A percentile compares a stretch with the other conserved stretches of the same genome.
Evolutionary conservation across 129 eudicot genomes (phyloP).

Genomic region (Silybum marianum): DNA sequence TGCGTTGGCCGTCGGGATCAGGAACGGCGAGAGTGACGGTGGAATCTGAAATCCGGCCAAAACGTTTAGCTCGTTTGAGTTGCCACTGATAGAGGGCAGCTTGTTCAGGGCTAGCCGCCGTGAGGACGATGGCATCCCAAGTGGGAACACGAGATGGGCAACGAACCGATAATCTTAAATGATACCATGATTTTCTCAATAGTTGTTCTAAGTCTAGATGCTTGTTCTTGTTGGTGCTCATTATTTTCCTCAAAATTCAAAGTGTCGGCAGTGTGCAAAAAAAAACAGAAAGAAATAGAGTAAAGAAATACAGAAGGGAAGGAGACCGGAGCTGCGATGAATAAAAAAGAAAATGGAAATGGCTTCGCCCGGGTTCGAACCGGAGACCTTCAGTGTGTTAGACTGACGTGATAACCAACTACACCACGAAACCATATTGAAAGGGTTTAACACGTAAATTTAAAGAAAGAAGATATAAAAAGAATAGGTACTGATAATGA

Average conservation of each 20-base stretch:
- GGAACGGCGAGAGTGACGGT: conserved; percentile 92
- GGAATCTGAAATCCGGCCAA: conserved; percentile 71
- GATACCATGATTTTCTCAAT: conserved; percentile 86
- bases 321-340: neutral
- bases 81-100: conserved; percentile 88
- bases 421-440: conserved; percentile 51
- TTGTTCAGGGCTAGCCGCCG: conserved; percentile 97
- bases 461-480: too few relatives aligned
- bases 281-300: neutral
- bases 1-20: conserved; percentile 80
- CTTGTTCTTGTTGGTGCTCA: conserved; percentile 23
- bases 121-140: conserved; percentile 90
- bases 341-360: neutral
- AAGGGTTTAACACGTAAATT: too few relatives aligned
- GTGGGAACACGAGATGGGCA: conserved; percentile 79
- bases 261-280: conserved; percentile 18
- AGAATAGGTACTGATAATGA: too few relatives aligned
- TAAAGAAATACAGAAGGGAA: neutral
- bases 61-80: conserved; percentile 72
- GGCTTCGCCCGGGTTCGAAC: conserved; percentile 71
- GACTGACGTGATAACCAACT: conserved; percentile 71
- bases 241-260: conserved; percentile 24
- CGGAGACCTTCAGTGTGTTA: conserved; percentile 74
- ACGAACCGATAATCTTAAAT: conserved; percentile 71
- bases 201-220: conserved; percentile 42